Evolutionary conservation across 2,329 filamentous ascomycete genomes (phyloP), one percentile per base, ranked within the genome.

Genomic region (Orbilia brochopaga): DNA sequence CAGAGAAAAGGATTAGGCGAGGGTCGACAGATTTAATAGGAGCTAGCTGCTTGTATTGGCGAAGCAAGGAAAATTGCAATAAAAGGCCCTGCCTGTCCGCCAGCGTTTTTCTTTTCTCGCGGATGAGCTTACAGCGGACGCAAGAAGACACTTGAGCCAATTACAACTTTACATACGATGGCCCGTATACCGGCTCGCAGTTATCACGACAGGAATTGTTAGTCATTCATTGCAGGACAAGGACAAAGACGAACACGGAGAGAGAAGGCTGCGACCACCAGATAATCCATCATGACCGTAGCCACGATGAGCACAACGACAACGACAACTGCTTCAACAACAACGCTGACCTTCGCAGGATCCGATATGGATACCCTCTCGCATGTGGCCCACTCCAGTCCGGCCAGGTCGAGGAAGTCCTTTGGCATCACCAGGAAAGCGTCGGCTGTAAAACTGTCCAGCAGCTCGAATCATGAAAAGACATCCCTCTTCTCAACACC

Each of bases 351-450:
- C 46, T 70, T 70, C 60, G 54, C 67, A 72, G 67, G 67, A 72
- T 72, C 67, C 60, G 67, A 72, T 44, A 64, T 65, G 67, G 67
- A 72, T 46, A 52, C 67, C 44, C 15, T 60, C 55, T 30, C 59
- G 13, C 44, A 70, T 54, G 32, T 51, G 24, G 23, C 54, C 37
- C 60, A 72, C 37, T n/a, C 60, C 24, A 72, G 50, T 40, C 67
- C 67, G 24, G 60, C 67, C 15, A 72, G 65, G 60, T 60, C 67
- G 50, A 65, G 67, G 48, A 72, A 65, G 51, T 72, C 67, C 42
- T 72, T 72, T 65, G 67, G 67, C 50, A 72, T 72, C 56, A 72
- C 60, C 60, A 64, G 67, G 60, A 72, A 72, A 55, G 48, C 67
- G 6, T 72, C 67, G 42, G 67, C 67, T 40, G 64, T 72, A 30